Evolutionary conservation across 2,329 filamentous ascomycete species (phyloP), one percentile per base, ranked within the genome.

Genomic region (Phialocephala sp.): DNA sequence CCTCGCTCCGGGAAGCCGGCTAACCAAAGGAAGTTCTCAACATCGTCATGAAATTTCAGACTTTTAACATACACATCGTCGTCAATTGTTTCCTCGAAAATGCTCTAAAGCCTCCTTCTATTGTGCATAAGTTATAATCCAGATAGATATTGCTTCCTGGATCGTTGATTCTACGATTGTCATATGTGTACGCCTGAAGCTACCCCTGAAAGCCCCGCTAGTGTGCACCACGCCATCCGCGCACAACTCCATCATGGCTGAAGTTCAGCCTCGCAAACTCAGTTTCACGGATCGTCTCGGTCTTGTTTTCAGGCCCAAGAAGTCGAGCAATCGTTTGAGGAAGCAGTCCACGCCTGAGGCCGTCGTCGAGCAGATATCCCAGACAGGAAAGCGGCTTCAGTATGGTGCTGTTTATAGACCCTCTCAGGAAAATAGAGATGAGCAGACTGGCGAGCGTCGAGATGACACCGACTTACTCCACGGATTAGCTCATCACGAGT

Each of bases 391-490:
- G 8, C 43, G 58, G 24, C 59, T 69, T 36, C 64, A 66, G 60
- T 37, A 64, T 43, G 65, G 66, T 22, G 67, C 66, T 18, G 62
- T 69, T n/a, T 70, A 71, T 37, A 57, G 64, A 8, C 61, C 65
- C 4, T 24, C 37, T n/a, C 54, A 66, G 20, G 59, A 62, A n/a
- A 65, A 68, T 32, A 58, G 59, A n/a, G 68, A 76, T 60, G 70
- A 70, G 27, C 74, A 76, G 57, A 74, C 72, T 14, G 75, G 75
- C 22, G 75, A 77, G 62, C 70, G 71, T 18, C 60, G 68, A 39
- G 75, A 77, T 65, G 67, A 76, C 59, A 76, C 75, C 1, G 74
- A 70, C 27, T 62, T 76, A 24, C 61, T 77, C 4, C 75, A 77
- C 59, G 71, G 71, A 12, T 63, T 77, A 24, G 71, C 69, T 58